Conservation (phyloP, 331 rosid species). For the Ulmus americana region DNA sequence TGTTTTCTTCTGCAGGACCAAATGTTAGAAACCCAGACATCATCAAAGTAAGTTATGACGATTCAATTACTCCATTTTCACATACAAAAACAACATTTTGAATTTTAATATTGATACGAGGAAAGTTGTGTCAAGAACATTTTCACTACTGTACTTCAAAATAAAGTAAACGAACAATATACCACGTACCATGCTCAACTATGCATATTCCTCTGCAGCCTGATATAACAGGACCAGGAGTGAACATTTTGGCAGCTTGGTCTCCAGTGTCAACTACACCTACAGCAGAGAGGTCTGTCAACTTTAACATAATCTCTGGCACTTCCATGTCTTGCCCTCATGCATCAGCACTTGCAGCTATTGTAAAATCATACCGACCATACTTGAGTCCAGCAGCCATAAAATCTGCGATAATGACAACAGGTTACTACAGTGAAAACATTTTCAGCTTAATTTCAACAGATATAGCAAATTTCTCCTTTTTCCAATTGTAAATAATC, state of each 20-base stretch:
- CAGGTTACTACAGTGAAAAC: constrained; percentile 26
- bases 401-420: constrained; percentile 60
- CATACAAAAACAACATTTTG: background rate
- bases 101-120: background rate
- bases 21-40: constrained; percentile 58
- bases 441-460: background rate
- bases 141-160: background rate
- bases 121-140: too few relatives aligned
- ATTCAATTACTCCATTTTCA: background rate
- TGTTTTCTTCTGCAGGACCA: constrained; percentile 68
- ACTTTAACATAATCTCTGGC: constrained; percentile 61
- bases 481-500: constrained; percentile 5
- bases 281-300: constrained; percentile 40
- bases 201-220: constrained; percentile 39
- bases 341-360: constrained; percentile 52
- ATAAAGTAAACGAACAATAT: background rate
- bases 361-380: constrained; percentile 43
- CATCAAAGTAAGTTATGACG: constrained; percentile 41
- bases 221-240: constrained; percentile 57
- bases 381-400: constrained; percentile 62
- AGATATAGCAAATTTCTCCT: background rate
- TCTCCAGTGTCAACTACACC: constrained; percentile 43
- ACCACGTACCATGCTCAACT: background rate
- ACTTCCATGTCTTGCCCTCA: constrained; percentile 68
- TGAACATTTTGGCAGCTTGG: constrained; percentile 73